phyloP scores from a whole-genome alignment of 2,329 filamentous ascomycete species.

The Rutstroemia sp. region DNA sequence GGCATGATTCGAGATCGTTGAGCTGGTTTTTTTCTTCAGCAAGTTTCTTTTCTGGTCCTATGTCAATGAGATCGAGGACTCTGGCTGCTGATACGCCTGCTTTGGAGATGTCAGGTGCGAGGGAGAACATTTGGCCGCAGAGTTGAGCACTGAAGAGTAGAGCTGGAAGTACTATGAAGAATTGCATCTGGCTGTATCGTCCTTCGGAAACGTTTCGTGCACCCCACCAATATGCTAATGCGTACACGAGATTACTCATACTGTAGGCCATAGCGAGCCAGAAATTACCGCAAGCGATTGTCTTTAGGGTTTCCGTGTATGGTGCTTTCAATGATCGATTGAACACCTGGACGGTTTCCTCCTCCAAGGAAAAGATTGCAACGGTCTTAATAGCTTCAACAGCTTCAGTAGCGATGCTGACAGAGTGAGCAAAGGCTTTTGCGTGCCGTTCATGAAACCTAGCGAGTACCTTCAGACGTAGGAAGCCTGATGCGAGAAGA shows the following conservation, averaged over 20 bases:
- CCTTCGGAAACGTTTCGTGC: conserved; percentile 61
- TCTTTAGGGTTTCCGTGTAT: conserved; percentile 43
- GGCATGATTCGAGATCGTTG: neutral
- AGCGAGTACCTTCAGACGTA: neutral
- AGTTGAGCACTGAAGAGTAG: conserved; percentile 66
- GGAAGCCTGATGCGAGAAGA: neutral
- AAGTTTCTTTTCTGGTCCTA: conserved; percentile 26
- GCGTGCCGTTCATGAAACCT: neutral
- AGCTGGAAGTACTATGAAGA: conserved; percentile 65
- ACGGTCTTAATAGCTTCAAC: conserved; percentile 59
- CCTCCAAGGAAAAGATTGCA: conserved; percentile 46
- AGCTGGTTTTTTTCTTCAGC: neutral
- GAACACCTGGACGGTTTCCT: conserved; percentile 47
- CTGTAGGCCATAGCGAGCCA: conserved; percentile 52
- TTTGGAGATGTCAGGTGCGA: conserved; percentile 64
- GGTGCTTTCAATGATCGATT: conserved; percentile 42
- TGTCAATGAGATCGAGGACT: conserved; percentile 44
- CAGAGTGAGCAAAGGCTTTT: neutral
- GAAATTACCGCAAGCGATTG: conserved; percentile 38
- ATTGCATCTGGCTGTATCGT: conserved; percentile 55
- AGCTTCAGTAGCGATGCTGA: conserved; percentile 38
- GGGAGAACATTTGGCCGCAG: conserved; percentile 67
- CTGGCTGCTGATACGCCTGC: conserved; percentile 54
- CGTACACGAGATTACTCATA: conserved; percentile 60
- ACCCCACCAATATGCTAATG: conserved; percentile 75